Evolutionary conservation across 805 yeast species (phyloP).

Genomic region (Deakozyma indianensis): DNA sequence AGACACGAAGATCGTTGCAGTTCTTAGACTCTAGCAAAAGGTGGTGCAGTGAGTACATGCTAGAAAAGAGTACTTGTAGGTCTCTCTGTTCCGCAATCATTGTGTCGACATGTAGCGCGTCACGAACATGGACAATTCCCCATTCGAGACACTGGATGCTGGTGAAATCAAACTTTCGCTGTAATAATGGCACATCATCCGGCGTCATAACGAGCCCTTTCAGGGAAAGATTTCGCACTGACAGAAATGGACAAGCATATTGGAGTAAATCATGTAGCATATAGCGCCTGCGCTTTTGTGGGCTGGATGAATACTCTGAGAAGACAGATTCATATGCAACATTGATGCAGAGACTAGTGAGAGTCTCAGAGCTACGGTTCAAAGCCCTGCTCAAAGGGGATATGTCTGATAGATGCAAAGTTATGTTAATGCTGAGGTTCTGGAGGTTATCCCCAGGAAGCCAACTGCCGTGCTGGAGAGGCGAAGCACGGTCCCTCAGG

Average conservation of each 20-base stretch:
- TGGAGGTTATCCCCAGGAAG: not conserved
- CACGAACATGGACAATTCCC: not conserved
- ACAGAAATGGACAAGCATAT: not conserved
- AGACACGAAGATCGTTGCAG: not conserved
- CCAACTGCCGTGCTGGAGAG: not conserved
- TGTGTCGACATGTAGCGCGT: not conserved
- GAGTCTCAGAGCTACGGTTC: not conserved
- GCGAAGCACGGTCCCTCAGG: not conserved
- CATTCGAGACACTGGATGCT: not conserved
- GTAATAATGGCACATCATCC: not conserved
- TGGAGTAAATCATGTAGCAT: not conserved
- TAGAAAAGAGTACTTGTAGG: not conserved
- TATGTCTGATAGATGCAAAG: not conserved
- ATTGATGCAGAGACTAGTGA: not conserved
- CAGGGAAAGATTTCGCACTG: not conserved
- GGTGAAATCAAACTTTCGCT: not conserved
- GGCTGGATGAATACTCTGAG: not conserved
- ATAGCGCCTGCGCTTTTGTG: slow-evolving; percentile 1
- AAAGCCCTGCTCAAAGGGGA: not conserved
- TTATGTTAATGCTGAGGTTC: not conserved
- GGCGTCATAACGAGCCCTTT: slow-evolving; percentile 1
- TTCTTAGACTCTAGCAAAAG: not conserved
- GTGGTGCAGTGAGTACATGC: not conserved
- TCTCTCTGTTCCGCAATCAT: not conserved
- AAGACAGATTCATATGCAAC: not conserved